Base-by-base conservation (phyloP, 257 asterid genomes). In the Fraxinus americana region DNA sequence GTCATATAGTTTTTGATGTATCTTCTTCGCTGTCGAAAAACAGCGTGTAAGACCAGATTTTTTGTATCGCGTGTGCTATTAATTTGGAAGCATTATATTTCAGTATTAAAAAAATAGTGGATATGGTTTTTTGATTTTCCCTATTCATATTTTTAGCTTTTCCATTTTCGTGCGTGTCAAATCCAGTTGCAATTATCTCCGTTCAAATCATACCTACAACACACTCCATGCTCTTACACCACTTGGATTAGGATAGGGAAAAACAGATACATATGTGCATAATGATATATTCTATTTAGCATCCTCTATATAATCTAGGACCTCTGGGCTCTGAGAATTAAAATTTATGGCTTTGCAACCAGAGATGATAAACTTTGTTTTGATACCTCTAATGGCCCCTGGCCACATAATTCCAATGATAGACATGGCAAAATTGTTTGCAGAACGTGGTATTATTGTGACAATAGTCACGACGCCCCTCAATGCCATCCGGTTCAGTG, bases 371-470 rank as follows among this genome's bases (percentile, higher is more conserved):
- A 63, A 63, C 69, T 25, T 63, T 12, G 69, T 63, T 25, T 27
- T 63, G 69, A 63, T 63, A 63, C 69, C 69, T 12, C n/a, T 63
- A 63, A 63, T 63, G 69, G 36, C 86, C 14, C 83, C 79, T 0
- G 92, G 92, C n/a, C 92, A 87, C 72, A 87, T 87, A 74, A 89
- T 89, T 34, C 92, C 91, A 0, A 85, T 89, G 88, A 83, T 89
- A 30, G 87, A 86, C 80, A 88, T 86, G 90, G 90, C 89, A 10
- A 83, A 82, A 71, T n/a, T 81, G 27, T 59, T 89, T 0, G 87
- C 91, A 0, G 67, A 76, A 0, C 87, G 80, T 11, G 82, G 88
- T 38, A 74, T 71, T 11, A 71, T 35, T 41, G 78, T 80, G 2
- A 79, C 91, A 19, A 76, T 88, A 67, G 43, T 88, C 59, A 81